Evolutionary conservation across 768 basidiomycete species (phyloP), one percentile per base, ranked within the genome.

Genomic region (Rhodotorula graminis): DNA sequence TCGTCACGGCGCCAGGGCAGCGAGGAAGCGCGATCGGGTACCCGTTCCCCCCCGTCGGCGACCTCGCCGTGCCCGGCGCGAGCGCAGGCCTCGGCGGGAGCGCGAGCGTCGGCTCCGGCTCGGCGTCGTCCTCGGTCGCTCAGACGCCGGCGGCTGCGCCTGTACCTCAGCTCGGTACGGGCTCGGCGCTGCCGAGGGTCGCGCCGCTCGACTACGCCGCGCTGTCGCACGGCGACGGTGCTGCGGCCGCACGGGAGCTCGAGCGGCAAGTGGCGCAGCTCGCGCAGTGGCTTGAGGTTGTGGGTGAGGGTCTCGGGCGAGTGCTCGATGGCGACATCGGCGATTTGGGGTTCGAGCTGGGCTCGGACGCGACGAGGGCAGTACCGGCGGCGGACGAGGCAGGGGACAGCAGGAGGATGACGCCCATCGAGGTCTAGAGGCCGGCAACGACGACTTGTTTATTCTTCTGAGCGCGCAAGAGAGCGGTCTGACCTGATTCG

Each of bases 241-340:
- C 83, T 5, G 9, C 9, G 47, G 87, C 88, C 1, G 88, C 90
- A 74, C 80, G 82, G 2, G 89, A 92, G 78, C 84, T 97, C 61
- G 87, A 87, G 57, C 81, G 84, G 57, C 89, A 88, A 7, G 86
- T 95, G 18, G 88, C 89, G 58, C 87, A 90, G 77, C 85, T 97
- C 49, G 84, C 85, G 5, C 84, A 85, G 73, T 94, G 91, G 91
- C 80, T 97, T 68, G 84, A 85, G 10, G 84, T 88, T 0, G 85
- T 94, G 1, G 90, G 92, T 78, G 81, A 80, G 19, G 93, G 92
- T 0, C 82, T 97, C 60, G 84, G 84, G 46, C 85, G 83, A 37
- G 84, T 93, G 74, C 81, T 94, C 55, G 88, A 15, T 0, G 58
- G 58, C 2, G 59, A 37, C 14, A 50, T 53, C 15, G 50, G 3